Base-by-base conservation (phyloP, 306 rosid genomes). In the Ziziphus jujuba region DNA sequence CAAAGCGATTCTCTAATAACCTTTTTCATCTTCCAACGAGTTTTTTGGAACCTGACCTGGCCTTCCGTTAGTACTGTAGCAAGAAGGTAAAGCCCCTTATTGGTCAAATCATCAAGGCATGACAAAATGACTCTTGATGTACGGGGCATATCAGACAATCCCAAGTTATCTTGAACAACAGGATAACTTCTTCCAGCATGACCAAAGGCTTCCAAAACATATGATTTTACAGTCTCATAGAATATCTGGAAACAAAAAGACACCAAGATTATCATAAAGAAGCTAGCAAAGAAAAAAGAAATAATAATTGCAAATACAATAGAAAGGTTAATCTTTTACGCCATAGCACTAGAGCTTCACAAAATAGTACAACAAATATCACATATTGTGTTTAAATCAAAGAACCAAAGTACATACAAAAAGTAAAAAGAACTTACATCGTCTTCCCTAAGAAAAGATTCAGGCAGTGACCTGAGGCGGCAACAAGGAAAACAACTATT, bases 11-110 rank as follows among this genome's bases (percentile, higher is more conserved):
- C 79, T 77, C 60, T 75, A 60, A 92, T 76, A 50, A 78, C 35
- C 58, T 40, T 75, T 62, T 84, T 93, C 86, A 93, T 72, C 78
- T 81, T 84, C 67, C 69, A 77, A 34, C 93, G 86, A 55, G 95
- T 93, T 64, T 74, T 76, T 79, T 70, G 90, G 50, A 74, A 80
- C 52, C 84, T 55, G 24, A 28, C 59, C 2, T 82, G 74, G 63
- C 74, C 84, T 66, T 78, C 81, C 15, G 77, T 63, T 64, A 93
- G 79, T 63, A 75, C 59, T 79, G 22, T 36, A 14, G 91, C 86
- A 81, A 86, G 79, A 57, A 50, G 75, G 76, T 81, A 80, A 44
- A 93, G 85, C 50, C 90, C 98, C 67, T 71, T 86, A 65, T 75
- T 86, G 55, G 89, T 83, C 80, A 93, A 81, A 61, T 80, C 71